phyloP scores from a whole-genome alignment of 495 filamentous ascomycete species.

The Xylaria telfairii region DNA sequence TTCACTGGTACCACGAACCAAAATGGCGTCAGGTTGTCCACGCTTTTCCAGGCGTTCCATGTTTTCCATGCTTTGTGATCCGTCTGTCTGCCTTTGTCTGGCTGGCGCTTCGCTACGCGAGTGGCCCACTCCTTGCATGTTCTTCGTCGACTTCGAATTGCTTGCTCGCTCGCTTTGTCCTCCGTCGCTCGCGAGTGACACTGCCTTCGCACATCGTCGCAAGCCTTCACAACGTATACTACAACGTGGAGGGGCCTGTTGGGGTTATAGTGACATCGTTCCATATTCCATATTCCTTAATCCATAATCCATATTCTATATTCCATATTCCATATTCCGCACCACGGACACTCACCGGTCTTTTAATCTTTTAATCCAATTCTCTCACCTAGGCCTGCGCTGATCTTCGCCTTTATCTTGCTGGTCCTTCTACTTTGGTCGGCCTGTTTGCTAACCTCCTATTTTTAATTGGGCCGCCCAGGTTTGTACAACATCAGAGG shows the following conservation, averaged over 20 bases:
- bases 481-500: slow-evolving; percentile 30
- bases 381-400: slow-evolving; percentile 10
- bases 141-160: background rate
- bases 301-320: slow-evolving; percentile 7
- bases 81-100: background rate
- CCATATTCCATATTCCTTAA: slow-evolving; percentile 5
- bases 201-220: background rate
- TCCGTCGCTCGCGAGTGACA: background rate
- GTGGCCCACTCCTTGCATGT: background rate
- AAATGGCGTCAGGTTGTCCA: slow-evolving; percentile 21
- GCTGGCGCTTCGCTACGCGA: background rate
- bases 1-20: slow-evolving; percentile 12
- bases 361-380: slow-evolving; percentile 4
- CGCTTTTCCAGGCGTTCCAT: background rate
- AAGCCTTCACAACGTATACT: background rate
- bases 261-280: slow-evolving; percentile 15
- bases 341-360: slow-evolving; percentile 11
- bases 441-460: slow-evolving; percentile 32
- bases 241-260: background rate
- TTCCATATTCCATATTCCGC: slow-evolving; percentile 1
- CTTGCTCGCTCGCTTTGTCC: background rate
- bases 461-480: slow-evolving; percentile 24
- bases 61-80: slow-evolving; percentile 16
- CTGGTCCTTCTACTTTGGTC: slow-evolving; percentile 27
- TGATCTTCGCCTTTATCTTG: slow-evolving; percentile 36